A percentile compares a stretch with the other conserved stretches of the same genome.
Evolutionary conservation across 345 rosid genomes (phyloP).

Genomic region (Garcia nutans): DNA sequence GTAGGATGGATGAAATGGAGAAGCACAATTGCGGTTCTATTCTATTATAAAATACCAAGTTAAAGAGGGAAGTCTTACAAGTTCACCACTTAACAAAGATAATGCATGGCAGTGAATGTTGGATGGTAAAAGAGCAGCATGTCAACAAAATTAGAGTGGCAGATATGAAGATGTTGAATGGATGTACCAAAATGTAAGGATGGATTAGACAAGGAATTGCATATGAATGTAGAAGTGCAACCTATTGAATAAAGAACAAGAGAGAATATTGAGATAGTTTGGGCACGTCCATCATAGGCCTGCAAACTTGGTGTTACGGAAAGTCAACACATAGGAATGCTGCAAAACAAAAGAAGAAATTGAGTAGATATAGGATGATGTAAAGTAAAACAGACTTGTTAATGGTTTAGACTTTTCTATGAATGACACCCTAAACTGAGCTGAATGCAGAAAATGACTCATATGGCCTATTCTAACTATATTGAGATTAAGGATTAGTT

Average conservation of each 20-base stretch:
- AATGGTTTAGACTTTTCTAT: not conserved
- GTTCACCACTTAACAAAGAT: not conserved
- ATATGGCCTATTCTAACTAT: too few species aligned
- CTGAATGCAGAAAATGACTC: not conserved
- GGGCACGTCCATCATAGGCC: not conserved
- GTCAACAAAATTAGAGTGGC: not conserved
- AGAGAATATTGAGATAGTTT: not conserved
- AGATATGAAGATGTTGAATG: not conserved
- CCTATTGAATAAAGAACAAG: not conserved
- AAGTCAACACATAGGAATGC: not conserved
- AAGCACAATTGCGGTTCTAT: not conserved
- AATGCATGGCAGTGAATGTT: not conserved
- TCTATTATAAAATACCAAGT: not conserved
- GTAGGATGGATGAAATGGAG: slow-evolving; percentile 1
- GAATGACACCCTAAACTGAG: not conserved
- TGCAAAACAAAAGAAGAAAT: not conserved
- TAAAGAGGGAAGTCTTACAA: not conserved
- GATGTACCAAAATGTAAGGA: not conserved
- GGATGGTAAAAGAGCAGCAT: not conserved
- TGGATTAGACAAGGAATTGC: not conserved
- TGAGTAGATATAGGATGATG: not conserved
- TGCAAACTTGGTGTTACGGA: not conserved
- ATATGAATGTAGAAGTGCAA: not conserved
- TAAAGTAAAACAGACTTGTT: not conserved
- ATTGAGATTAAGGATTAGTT: not conserved